A percentile compares a stretch with the other conserved stretches of the same genome.
Conservation (phyloP, 352 stramenopile species). For the Plasmopara viticola region DNA sequence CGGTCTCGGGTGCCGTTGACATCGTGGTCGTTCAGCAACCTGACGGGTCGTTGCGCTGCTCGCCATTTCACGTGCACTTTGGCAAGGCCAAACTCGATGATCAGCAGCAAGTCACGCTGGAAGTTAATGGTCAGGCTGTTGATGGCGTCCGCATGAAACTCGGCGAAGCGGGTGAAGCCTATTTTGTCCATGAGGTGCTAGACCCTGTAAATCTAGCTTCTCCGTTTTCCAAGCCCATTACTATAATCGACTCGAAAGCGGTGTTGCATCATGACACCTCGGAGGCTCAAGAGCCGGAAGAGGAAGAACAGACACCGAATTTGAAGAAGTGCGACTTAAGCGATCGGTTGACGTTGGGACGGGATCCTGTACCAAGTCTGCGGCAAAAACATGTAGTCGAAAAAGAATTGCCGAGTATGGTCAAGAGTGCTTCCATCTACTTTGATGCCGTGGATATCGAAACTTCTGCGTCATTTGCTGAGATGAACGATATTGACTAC, state of each 20-base stretch:
- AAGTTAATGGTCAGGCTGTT: constrained; percentile 56
- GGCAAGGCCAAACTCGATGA: constrained; percentile 37
- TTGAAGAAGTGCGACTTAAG: constrained; percentile 8
- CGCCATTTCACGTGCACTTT: constrained; percentile 83
- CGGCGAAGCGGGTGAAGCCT: constrained; percentile 55
- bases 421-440: constrained; percentile 68
- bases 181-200: constrained; percentile 65
- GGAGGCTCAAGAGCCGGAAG: constrained; percentile 16
- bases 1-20: constrained; percentile 69
- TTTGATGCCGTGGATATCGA: constrained; percentile 68
- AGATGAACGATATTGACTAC: constrained; percentile 5
- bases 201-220: constrained; percentile 54
- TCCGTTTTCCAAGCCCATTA: constrained; percentile 41
- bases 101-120: constrained; percentile 43
- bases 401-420: constrained; percentile 34
- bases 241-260: constrained; percentile 11
- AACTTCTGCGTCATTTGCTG: constrained; percentile 6
- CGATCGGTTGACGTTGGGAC: constrained; percentile 53
- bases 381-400: constrained; percentile 10
- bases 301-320: constrained; percentile 17
- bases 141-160: constrained; percentile 69
- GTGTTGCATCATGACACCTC: constrained; percentile 9
- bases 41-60: constrained; percentile 50
- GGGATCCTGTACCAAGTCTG: constrained; percentile 42
- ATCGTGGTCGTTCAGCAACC: constrained; percentile 77